phyloP scores from a whole-genome alignment of 441 rosid genomes.

The Syzygium syzygioides region DNA sequence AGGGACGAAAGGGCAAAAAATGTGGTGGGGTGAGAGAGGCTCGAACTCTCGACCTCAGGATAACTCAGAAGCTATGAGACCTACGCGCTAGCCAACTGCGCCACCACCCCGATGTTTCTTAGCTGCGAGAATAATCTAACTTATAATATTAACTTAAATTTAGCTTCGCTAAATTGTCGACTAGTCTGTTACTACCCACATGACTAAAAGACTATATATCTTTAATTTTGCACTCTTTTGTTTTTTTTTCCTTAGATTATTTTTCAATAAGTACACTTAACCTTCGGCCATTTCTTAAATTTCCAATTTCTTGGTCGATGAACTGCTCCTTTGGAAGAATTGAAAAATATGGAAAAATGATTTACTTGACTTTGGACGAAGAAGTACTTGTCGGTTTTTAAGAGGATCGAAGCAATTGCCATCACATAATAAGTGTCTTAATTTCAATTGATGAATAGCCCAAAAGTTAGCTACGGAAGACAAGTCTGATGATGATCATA shows the following conservation, averaged over 20 bases:
- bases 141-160: background rate
- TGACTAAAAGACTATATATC: background rate
- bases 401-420: background rate
- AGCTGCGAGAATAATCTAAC: rapidly evolving
- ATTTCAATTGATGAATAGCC: background rate
- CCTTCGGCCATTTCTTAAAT: background rate
- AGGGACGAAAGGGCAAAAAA: background rate
- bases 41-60: constrained; percentile 98
- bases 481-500: background rate
- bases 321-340: background rate
- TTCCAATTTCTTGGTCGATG: background rate
- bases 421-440: background rate
- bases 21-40: constrained; percentile 75
- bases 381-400: background rate
- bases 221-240: background rate
- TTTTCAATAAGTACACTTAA: background rate
- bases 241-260: background rate
- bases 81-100: constrained; percentile 6
- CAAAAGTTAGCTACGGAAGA: background rate
- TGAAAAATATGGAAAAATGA: background rate
- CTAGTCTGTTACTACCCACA: background rate
- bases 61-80: constrained; percentile 8
- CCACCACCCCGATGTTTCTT: background rate
- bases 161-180: background rate
- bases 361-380: background rate